Conservation (phyloP, 768 basidiomycete species). For the Russula sp. region DNA sequence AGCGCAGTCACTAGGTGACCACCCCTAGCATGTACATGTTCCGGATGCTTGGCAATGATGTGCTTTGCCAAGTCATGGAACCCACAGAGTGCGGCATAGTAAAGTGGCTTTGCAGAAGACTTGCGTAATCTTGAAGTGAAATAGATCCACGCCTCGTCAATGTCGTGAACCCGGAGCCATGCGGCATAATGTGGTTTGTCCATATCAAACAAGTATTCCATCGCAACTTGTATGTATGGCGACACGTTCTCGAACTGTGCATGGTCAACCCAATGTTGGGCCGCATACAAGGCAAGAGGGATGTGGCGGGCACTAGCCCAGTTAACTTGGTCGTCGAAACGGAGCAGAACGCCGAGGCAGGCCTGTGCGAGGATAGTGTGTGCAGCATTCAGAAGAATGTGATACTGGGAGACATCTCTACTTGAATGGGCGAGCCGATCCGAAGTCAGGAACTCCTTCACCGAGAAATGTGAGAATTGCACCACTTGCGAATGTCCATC, state of each 20-base stretch:
- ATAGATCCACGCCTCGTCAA: not conserved
- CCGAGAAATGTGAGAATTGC: constrained; percentile 8
- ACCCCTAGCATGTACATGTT: not conserved
- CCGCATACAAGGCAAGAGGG: not conserved
- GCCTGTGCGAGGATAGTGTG: constrained; percentile 3
- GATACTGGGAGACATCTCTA: not conserved
- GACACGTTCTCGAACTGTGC: not conserved
- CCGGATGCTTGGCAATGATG: not conserved
- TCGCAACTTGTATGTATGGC: not conserved
- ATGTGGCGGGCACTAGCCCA: too few relatives aligned
- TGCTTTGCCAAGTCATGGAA: not conserved
- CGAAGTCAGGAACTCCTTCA: constrained; percentile 8
- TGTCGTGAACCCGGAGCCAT: not conserved
- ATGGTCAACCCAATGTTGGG: not conserved
- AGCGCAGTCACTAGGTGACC: not conserved
- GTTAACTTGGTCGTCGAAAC: not conserved
- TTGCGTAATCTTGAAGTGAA: not conserved
- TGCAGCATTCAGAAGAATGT: not conserved
- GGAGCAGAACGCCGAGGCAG: not conserved
- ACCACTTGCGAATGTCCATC: not conserved
- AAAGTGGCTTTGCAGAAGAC: not conserved
- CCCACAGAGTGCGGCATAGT: constrained; percentile 2
- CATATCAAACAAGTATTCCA: not conserved
- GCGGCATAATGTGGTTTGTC: constrained; percentile 2
- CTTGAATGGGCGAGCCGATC: not conserved